Evolutionary conservation across 148 eudicot genomes (phyloP), one percentile per base, ranked within the genome.

Genomic region (Cornus florida): DNA sequence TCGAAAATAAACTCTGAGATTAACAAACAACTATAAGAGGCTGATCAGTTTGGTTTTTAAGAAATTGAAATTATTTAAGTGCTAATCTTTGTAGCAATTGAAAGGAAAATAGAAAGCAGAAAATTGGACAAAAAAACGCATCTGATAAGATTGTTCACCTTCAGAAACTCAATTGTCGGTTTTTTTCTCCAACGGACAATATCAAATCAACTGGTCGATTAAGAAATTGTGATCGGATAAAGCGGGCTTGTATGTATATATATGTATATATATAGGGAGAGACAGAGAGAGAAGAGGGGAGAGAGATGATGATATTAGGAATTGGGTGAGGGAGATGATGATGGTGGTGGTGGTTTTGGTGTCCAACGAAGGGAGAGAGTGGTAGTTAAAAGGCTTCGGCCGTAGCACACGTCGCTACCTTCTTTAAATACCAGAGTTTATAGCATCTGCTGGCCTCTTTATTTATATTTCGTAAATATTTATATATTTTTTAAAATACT

Each of bases 381-480:
- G 24, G 69, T 62, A 65, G 22, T 19, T 43, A 73, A 69, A 65
- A 62, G 39, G 10, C 17, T 7, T 24, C 23, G 38, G 13, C n/a
- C 67, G 73, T 14, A 57, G 3, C 9, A 77, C 78, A 78, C 78
- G 56, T 83, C 66, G 71, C 76, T 80, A 72, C 79, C 65, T 59
- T n/a, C n/a, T n/a, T n/a, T 75, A 13, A 19, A 60, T 60, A 60
- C 23, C 24, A 60, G 5, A 17, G 5, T 62, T 62, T 62, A n/a
- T 17, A 20, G 66, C 66, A 3, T 20, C 19, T n/a, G 66, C 19
- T n/a, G 66, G 24, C 3, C 0, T 7, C 62, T 7, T 57, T 57
- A 13, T 19, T 2, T 2, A 5, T 57, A 7, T 57, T 57, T 57
- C 10, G 10, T 43, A 6, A 6, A 6, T 43, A 43, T 43, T 39